Conservation (phyloP, 2,329 filamentous ascomycete genomes). For the Kalmusia sp. region DNA sequence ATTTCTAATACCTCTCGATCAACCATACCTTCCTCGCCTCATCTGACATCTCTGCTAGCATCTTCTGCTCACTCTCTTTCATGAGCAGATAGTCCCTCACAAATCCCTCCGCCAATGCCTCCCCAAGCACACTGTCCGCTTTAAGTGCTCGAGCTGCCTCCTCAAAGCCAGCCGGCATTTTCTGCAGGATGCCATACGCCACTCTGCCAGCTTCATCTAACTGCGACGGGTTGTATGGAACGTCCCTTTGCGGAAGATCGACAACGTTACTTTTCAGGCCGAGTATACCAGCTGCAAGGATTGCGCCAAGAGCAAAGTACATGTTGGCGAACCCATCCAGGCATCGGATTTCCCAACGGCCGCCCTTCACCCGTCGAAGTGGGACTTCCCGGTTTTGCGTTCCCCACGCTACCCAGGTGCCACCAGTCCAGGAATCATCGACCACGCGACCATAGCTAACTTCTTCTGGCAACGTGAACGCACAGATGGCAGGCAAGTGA, state of each 20-base stretch:
- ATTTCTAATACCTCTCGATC: slow-evolving; percentile 70
- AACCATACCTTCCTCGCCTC: slow-evolving; percentile 64
- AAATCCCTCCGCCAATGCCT: slow-evolving; percentile 57
- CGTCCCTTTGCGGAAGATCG: slow-evolving; percentile 64
- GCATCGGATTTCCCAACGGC: slow-evolving; percentile 80
- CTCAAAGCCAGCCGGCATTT: slow-evolving; percentile 62
- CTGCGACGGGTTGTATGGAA: slow-evolving; percentile 40
- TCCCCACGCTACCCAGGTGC: slow-evolving; percentile 80
- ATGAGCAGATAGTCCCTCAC: slow-evolving; percentile 64
- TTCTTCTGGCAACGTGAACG: slow-evolving; percentile 71
- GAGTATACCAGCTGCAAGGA: slow-evolving; percentile 66
- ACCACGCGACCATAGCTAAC: slow-evolving; percentile 72
- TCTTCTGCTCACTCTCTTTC: slow-evolving; percentile 65
- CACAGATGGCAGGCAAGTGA: slow-evolving; percentile 70
- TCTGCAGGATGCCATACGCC: slow-evolving; percentile 60
- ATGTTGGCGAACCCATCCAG: slow-evolving; percentile 82
- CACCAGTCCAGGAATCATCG: slow-evolving; percentile 79
- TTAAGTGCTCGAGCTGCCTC: slow-evolving; percentile 63
- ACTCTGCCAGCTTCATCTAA: slow-evolving; percentile 51
- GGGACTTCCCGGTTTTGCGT: slow-evolving; percentile 81
- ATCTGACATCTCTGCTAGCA: slow-evolving; percentile 58
- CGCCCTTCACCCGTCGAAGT: slow-evolving; percentile 69
- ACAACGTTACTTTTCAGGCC: slow-evolving; percentile 57
- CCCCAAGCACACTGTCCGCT: slow-evolving; percentile 55
- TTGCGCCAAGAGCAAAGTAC: slow-evolving; percentile 71